Conservation (phyloP, 768 basidiomycete species). For the Mycena epipterygia region DNA sequence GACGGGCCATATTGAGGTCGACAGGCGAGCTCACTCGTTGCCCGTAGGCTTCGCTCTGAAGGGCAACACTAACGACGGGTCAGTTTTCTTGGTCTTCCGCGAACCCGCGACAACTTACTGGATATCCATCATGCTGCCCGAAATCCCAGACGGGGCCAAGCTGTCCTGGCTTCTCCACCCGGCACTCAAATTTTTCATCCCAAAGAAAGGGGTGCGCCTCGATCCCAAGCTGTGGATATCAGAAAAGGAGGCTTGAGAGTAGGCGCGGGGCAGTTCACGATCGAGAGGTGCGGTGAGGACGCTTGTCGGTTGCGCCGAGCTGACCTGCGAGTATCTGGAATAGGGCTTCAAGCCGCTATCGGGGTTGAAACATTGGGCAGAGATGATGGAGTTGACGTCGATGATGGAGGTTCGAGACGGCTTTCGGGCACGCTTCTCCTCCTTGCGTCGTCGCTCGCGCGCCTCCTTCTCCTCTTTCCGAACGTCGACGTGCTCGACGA, state of each 20-base stretch:
- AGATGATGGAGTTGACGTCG: constrained; percentile 83
- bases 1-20: constrained; percentile 58
- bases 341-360: constrained; percentile 72
- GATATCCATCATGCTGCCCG: constrained; percentile 94
- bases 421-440: constrained; percentile 82
- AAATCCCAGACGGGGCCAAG: constrained; percentile 83
- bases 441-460: constrained; percentile 75
- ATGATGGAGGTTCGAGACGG: constrained; percentile 77
- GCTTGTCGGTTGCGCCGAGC: constrained; percentile 70
- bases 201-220: constrained; percentile 82
- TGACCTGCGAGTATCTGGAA: constrained; percentile 71
- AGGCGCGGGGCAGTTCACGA: constrained; percentile 72
- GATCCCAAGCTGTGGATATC: constrained; percentile 84
- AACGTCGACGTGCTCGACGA: constrained; percentile 90
- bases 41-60: constrained; percentile 73
- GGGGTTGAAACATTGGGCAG: constrained; percentile 69
- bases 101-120: constrained; percentile 69
- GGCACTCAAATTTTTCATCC: constrained; percentile 76
- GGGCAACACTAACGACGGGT: constrained; percentile 69
- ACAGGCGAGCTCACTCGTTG: constrained; percentile 45
- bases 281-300: constrained; percentile 72
- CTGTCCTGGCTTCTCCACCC: constrained; percentile 88
- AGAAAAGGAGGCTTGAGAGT: constrained; percentile 86
- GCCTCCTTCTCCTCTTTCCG: constrained; percentile 84
- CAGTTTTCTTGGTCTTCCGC: constrained; percentile 14